phyloP scores from a whole-genome alignment of 1,284 basidiomycete species.

The Sphagnurus paluster region DNA sequence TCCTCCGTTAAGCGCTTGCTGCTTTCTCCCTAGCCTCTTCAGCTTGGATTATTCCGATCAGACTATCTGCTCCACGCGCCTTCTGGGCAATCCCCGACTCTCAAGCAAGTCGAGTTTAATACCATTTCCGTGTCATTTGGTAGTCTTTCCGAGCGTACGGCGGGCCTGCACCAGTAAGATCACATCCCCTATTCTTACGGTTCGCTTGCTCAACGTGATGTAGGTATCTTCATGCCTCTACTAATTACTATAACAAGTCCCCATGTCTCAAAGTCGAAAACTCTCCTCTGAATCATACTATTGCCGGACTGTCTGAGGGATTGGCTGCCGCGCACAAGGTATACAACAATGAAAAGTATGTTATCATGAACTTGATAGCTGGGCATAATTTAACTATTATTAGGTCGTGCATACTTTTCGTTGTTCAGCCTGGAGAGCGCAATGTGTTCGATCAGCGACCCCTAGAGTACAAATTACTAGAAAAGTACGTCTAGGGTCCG shows the following conservation, averaged over 20 bases:
- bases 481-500: slow-evolving; percentile 63
- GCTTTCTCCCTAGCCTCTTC: slow-evolving; percentile 63
- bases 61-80: slow-evolving; percentile 90
- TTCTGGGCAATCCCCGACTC: slow-evolving; percentile 39
- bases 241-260: slow-evolving; percentile 65
- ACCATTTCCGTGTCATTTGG: slow-evolving; percentile 96
- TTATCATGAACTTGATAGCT: slow-evolving; percentile 10
- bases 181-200: neutral
- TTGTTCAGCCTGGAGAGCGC: slow-evolving; percentile 88
- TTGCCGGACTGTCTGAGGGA: slow-evolving; percentile 71
- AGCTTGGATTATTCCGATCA: slow-evolving; percentile 93
- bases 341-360: slow-evolving; percentile 60
- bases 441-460: slow-evolving; percentile 95
- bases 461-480: slow-evolving; percentile 84
- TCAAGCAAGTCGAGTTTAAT: slow-evolving; percentile 99
- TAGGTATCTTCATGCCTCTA: slow-evolving; percentile 69
- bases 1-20: neutral
- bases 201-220: neutral
- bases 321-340: slow-evolving; percentile 80
- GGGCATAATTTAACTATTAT: slow-evolving; percentile 7
- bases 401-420: slow-evolving; percentile 82
- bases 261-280: slow-evolving; percentile 55
- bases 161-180: slow-evolving; percentile 76
- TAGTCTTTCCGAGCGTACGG: slow-evolving; percentile 71
- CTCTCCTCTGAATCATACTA: slow-evolving; percentile 78